Evolutionary conservation across 208 protist genomes (phyloP).

Genomic region (Porcisia hertigi): DNA sequence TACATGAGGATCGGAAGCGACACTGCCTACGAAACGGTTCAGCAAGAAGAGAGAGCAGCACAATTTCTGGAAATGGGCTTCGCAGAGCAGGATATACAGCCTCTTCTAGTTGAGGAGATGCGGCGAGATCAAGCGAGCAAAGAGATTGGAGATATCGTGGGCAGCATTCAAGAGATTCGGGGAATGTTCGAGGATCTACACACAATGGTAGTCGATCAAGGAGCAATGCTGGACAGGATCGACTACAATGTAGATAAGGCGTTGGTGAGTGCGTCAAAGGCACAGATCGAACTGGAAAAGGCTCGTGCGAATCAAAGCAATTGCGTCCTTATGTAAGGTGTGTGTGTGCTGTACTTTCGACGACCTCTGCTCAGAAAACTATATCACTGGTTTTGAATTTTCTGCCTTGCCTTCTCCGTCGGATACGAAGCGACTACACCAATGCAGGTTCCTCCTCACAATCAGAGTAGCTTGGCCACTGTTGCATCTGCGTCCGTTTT

Average conservation of each 20-base stretch:
- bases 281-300: conserved; percentile 79
- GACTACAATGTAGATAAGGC: conserved; percentile 90
- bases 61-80: conserved; percentile 83
- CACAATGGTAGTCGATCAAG: conserved; percentile 82
- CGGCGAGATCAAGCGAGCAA: conserved; percentile 56
- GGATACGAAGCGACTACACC: not conserved
- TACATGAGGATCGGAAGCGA: conserved; percentile 68
- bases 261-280: conserved; percentile 44
- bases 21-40: conserved; percentile 49
- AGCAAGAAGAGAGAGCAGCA: conserved; percentile 63
- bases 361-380: conserved; percentile 5
- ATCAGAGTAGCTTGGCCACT: not conserved
- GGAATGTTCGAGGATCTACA: conserved; percentile 84
- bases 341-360: not conserved
- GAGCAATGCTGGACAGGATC: conserved; percentile 91
- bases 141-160: conserved; percentile 81
- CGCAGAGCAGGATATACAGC: conserved; percentile 73
- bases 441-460: not conserved
- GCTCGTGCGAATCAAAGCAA: conserved; percentile 65
- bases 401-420: not conserved
- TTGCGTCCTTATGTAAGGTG: conserved; percentile 61
- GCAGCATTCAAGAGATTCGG: conserved; percentile 86
- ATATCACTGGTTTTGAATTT: not conserved
- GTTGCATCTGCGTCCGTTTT: not conserved
- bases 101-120: conserved; percentile 70